Evolutionary conservation across 2,329 filamentous ascomycete species (phyloP).

Genomic region (Colletotrichum magnum): DNA sequence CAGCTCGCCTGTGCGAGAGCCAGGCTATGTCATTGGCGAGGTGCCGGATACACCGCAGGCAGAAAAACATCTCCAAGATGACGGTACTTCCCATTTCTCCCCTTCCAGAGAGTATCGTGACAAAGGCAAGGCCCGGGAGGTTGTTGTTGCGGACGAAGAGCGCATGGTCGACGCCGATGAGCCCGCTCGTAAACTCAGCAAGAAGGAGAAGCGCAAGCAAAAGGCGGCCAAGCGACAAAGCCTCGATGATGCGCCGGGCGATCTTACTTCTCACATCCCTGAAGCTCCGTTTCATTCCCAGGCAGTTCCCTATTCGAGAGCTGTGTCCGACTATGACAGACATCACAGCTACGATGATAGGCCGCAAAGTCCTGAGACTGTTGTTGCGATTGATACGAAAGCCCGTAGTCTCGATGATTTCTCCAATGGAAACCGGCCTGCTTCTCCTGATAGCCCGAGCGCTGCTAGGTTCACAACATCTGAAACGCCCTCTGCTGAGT

Average conservation of each 20-base stretch:
- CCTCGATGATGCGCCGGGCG: slow-evolving; percentile 43
- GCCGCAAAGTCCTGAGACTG: slow-evolving; percentile 31
- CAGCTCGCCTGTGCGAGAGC: slow-evolving; percentile 47
- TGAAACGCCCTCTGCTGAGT: slow-evolving; percentile 8
- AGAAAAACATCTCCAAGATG: slow-evolving; percentile 14
- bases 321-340: slow-evolving; percentile 8
- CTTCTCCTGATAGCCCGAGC: slow-evolving; percentile 4
- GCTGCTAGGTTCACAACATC: background rate
- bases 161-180: slow-evolving; percentile 40
- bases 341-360: slow-evolving; percentile 18
- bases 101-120: slow-evolving; percentile 42
- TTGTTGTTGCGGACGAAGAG: slow-evolving; percentile 21
- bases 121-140: slow-evolving; percentile 44
- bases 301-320: background rate
- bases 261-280: background rate
- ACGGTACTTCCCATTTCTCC: slow-evolving; percentile 47
- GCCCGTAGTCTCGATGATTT: slow-evolving; percentile 16
- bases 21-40: slow-evolving; percentile 65
- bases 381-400: slow-evolving; percentile 24
- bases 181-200: slow-evolving; percentile 54
- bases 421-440: background rate
- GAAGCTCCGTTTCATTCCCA: background rate
- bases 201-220: slow-evolving; percentile 64
- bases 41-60: slow-evolving; percentile 54
- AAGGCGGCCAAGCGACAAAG: slow-evolving; percentile 56